A percentile compares a stretch with the other conserved stretches of the same genome.
phyloP scores from a whole-genome alignment of 257 asterid genomes.

The Gentiana straminea region DNA sequence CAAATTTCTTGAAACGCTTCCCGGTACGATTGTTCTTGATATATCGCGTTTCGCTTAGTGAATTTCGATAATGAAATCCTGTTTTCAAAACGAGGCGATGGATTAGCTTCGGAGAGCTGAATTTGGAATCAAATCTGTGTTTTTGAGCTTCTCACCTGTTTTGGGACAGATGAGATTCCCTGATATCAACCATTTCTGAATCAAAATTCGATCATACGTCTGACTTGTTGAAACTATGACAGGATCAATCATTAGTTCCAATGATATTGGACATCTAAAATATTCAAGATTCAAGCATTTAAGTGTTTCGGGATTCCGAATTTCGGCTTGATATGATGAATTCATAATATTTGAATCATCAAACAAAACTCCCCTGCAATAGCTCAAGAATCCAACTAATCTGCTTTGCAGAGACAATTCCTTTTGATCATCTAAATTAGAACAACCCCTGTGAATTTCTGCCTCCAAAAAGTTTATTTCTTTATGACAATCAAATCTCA shows the following conservation, averaged over 20 bases:
- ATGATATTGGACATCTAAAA: constrained; percentile 71
- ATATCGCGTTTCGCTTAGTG: constrained; percentile 36
- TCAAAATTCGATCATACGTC: constrained; percentile 63
- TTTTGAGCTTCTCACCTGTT: constrained; percentile 44
- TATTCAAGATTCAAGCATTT: constrained; percentile 54
- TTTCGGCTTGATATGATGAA: constrained; percentile 28
- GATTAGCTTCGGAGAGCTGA: constrained; percentile 35
- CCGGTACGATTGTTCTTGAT: constrained; percentile 45
- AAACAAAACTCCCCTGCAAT: constrained; percentile 54
- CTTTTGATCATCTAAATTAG: constrained; percentile 21
- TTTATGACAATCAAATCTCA: constrained; percentile 46
- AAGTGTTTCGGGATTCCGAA: constrained; percentile 22
- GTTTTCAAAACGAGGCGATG: constrained; percentile 46
- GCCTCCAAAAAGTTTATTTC: constrained; percentile 47
- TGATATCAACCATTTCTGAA: constrained; percentile 59
- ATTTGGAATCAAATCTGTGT: constrained; percentile 52
- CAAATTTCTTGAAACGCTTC: constrained; percentile 49
- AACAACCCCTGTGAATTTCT: constrained; percentile 24
- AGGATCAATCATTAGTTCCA: constrained; percentile 73
- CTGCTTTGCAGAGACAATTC: constrained; percentile 40
- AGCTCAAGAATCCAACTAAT: constrained; percentile 47
- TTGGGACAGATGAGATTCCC: constrained; percentile 67
- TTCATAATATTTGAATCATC: too few relatives aligned
- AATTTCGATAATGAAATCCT: constrained; percentile 50
- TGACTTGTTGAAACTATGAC: constrained; percentile 66